phyloP scores from a whole-genome alignment of 2,329 filamentous ascomycete species.

The Amauroascus verrucosus region DNA sequence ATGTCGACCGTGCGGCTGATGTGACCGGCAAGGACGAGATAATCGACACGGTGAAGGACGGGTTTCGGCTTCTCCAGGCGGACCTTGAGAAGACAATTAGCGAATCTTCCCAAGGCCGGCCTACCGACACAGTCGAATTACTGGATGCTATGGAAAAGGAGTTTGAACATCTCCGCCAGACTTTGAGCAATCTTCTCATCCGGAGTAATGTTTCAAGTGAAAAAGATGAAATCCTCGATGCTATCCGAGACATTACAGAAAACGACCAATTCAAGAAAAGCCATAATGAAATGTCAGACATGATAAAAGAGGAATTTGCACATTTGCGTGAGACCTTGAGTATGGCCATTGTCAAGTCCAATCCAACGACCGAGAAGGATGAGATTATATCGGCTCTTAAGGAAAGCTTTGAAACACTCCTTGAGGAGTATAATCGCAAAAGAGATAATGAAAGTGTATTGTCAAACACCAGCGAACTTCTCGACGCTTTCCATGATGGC shows the following conservation, averaged over 20 bases:
- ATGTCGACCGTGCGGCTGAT: conserved; percentile 63
- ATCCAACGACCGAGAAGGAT: conserved; percentile 44
- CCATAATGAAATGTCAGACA: conserved; percentile 38
- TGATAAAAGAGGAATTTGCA: conserved; percentile 52
- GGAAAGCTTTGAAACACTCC: conserved; percentile 36
- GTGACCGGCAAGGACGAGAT: conserved; percentile 60
- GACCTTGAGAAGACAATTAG: conserved; percentile 46
- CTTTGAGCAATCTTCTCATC: conserved; percentile 60
- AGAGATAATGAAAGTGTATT: conserved; percentile 45
- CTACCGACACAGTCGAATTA: conserved; percentile 55
- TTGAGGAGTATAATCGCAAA: conserved; percentile 45
- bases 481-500: conserved; percentile 56
- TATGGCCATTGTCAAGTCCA: conserved; percentile 41
- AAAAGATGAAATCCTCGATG: conserved; percentile 53
- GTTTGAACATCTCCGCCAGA: conserved; percentile 69
- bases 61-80: conserved; percentile 49
- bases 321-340: conserved; percentile 50
- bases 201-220: conserved; percentile 47
- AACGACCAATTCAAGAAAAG: conserved; percentile 33
- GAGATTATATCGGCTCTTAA: conserved; percentile 51
- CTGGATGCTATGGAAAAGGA: conserved; percentile 68
- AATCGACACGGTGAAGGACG: conserved; percentile 50
- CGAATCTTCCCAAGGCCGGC: conserved; percentile 28
- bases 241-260: conserved; percentile 43
- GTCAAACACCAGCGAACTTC: conserved; percentile 47